These are phyloP conservation scores for Pyronema domesticum DNA, from an alignment of 495 filamentous ascomycete species.

Conservation along the genomic window DNA sequence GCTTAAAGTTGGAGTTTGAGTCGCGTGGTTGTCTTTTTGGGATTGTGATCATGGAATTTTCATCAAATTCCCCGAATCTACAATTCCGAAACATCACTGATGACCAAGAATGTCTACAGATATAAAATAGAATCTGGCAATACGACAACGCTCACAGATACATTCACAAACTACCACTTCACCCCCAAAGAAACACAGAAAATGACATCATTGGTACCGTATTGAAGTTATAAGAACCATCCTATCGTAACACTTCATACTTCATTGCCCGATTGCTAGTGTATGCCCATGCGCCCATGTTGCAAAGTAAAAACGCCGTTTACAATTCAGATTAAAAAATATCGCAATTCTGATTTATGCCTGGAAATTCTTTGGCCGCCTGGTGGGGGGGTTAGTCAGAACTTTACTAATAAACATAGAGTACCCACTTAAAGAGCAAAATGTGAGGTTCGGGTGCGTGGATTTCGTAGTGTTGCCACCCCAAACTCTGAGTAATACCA, in stretches of 20 bases:
- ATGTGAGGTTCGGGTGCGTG: constrained; percentile 98
- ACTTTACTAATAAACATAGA: neutral
- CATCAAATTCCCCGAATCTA: too few species aligned
- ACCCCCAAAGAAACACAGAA: constrained; percentile 1
- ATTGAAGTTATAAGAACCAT: neutral
- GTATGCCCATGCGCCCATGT: neutral
- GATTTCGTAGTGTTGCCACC: constrained; percentile 98
- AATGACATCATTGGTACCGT: constrained; percentile 1
- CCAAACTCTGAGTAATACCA: constrained; percentile 91
- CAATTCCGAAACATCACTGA: too few species aligned
- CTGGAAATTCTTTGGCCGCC: constrained; percentile 25
- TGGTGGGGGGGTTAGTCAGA: constrained; percentile 3
- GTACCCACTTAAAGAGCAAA: constrained; percentile 82
- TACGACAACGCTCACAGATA: too few species aligned
- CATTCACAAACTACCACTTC: neutral
- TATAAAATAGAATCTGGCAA: too few species aligned
- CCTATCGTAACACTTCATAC: neutral
- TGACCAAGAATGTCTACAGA: too few species aligned
- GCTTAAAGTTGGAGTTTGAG: too few species aligned
- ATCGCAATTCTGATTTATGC: neutral
- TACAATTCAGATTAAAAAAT: neutral
- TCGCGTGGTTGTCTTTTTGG: too few species aligned
- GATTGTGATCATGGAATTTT: too few species aligned
- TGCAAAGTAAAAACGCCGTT: constrained; percentile 1
- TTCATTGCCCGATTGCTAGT: neutral